Percentiles rank a stretch among this genome's conserved stretches.
Evolutionary conservation across 2,329 filamentous ascomycete species (phyloP).

Genomic region (Paraphaeosphaeria minitans): DNA sequence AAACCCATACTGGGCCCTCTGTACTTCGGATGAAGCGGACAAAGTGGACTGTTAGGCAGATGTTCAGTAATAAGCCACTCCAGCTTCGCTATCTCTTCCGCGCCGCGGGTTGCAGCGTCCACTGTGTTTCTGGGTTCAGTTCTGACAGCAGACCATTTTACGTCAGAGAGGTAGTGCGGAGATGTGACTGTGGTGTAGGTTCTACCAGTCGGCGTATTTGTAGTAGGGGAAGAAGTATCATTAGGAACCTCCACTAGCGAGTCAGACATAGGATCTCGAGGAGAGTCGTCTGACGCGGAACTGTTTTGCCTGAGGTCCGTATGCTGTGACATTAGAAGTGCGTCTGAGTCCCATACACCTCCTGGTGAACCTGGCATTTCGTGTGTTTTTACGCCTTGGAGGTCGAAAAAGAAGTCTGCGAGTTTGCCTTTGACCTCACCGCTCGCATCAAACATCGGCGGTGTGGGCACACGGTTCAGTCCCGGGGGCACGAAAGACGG

Average conservation of each 20-base stretch:
- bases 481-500: conserved; percentile 36
- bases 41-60: conserved; percentile 50
- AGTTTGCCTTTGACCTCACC: conserved; percentile 37
- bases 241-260: not conserved
- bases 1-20: conserved; percentile 44
- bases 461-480: conserved; percentile 31
- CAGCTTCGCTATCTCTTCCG: conserved; percentile 39
- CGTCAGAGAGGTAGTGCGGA: not conserved
- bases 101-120: conserved; percentile 14
- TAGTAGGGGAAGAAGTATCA: not conserved
- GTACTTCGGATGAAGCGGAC: conserved; percentile 50
- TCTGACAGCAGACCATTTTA: not conserved
- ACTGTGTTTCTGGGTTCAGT: conserved; percentile 4
- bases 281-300: conserved; percentile 29
- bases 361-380: conserved; percentile 19
- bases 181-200: not conserved
- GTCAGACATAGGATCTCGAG: conserved; percentile 20
- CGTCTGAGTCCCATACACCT: conserved; percentile 44
- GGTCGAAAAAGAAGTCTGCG: conserved; percentile 43
- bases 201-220: not conserved
- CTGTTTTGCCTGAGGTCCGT: conserved; percentile 21
- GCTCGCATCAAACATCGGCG: conserved; percentile 28
- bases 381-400: conserved; percentile 15
- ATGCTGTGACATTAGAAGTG: conserved; percentile 40
- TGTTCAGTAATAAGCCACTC: conserved; percentile 53